Evolutionary conservation across 75 land plant genomes (phyloP).

Genomic region (Sequoiadendron giganteum): DNA sequence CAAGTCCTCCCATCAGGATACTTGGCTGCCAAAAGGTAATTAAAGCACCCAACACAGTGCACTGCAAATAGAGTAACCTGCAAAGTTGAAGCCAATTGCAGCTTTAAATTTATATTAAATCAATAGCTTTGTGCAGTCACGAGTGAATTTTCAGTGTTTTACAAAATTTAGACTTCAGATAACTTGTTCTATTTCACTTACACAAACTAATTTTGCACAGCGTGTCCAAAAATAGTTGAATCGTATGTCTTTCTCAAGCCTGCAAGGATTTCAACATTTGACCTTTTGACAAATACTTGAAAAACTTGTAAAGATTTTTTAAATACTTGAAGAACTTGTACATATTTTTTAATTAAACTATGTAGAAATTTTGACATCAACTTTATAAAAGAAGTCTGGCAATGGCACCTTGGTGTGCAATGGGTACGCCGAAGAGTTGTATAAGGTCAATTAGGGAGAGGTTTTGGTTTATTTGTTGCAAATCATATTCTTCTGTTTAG

Average conservation of each 20-base stretch:
- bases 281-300: background rate
- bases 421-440: too few species aligned
- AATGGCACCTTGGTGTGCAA: too few species aligned
- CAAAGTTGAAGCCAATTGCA: background rate
- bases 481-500: too few species aligned
- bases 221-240: constrained; percentile 81
- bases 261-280: constrained; percentile 24
- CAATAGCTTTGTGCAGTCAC: background rate
- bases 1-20: constrained; percentile 47
- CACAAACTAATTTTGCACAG: constrained; percentile 57
- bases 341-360: too few species aligned
- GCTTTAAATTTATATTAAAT: background rate
- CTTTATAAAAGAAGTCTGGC: too few species aligned
- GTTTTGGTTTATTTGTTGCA: too few species aligned
- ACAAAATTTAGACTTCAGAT: background rate
- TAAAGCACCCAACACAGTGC: constrained; percentile 57
- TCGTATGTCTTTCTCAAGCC: constrained; percentile 74
- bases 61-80: constrained; percentile 57
- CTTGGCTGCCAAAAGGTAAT: constrained; percentile 46
- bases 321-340: too few species aligned
- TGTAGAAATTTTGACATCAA: too few species aligned
- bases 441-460: too few species aligned
- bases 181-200: constrained; percentile 22
- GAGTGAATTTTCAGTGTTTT: background rate
- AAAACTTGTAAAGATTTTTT: background rate